Base-by-base conservation (phyloP, 345 rosid species). In the Pistacia vera region DNA sequence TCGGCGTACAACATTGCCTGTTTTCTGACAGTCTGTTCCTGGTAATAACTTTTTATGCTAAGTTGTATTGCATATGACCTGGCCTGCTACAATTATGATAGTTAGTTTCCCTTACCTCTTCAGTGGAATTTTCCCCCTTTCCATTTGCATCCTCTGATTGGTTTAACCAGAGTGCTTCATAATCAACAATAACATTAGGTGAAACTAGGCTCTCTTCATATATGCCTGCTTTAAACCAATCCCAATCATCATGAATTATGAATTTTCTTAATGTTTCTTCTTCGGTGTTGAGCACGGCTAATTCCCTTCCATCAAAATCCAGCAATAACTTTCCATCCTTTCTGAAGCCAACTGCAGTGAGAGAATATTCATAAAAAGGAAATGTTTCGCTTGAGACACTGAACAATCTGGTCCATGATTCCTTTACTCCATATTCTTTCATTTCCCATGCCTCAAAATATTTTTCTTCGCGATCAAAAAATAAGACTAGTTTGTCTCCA, bases 371-470 rank as follows among this genome's bases (percentile, higher is more conserved):
- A 2, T 38, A 20, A 5, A 46, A 14, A 20, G 65, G 74, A 46
- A 58, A 71, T 41, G 48, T 38, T 35, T 71, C 38, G 25, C 74
- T 61, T 4, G 77, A 76, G 65, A 86, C 60, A 59, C 66, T 75
- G 66, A 75, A 63, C 56, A 82, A 18, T 49, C 75, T 83, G 58
- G 17, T 80, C 83, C 82, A 75, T 8, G 85, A 75, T 3, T 58
- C 62, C 72, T 75, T 46, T 4, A 33, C 56, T 13, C 65, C 81
- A 71, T 80, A 77, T 68, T 77, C 81, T 68, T 79, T 79, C 83
- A 77, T 75, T 17, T 79, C 71, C 87, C 79, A 80, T 25, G 75
- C 73, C 75, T 86, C 81, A 52, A 76, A 82, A 35, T 59, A 72
- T 54, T 28, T 49, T 60, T 66, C 79, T 20, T 57, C 22, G 20